phyloP scores from a whole-genome alignment of 306 rosid species.

The Cicer cuneatum region DNA sequence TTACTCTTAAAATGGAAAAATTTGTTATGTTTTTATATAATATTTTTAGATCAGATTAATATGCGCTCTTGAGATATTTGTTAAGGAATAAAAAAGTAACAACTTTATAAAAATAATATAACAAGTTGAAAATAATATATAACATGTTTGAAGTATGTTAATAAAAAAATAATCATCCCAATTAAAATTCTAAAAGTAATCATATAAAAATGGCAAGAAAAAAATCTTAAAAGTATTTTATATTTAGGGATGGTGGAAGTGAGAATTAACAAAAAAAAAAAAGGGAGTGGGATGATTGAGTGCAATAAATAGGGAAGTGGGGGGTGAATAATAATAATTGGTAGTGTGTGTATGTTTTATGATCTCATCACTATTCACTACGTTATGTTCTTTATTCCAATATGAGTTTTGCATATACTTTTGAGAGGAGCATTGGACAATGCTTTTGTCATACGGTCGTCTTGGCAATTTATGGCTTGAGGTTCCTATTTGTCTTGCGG shows the following conservation, averaged over 20 bases:
- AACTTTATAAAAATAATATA: too few relatives aligned
- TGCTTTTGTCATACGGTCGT: slow-evolving; percentile 55
- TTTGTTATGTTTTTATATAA: too few relatives aligned
- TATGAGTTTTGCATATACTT: slow-evolving; percentile 51
- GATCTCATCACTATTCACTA: slow-evolving; percentile 39
- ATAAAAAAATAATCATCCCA: too few relatives aligned
- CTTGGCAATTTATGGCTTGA: slow-evolving; percentile 54
- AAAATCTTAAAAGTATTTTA: too few relatives aligned
- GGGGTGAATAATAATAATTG: slow-evolving; percentile 44
- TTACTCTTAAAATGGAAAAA: too few relatives aligned
- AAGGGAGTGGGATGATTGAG: slow-evolving; percentile 15
- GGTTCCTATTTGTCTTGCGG: slow-evolving; percentile 52
- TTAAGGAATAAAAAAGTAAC: too few relatives aligned
- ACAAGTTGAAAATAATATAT: too few relatives aligned
- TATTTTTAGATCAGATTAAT: background rate
- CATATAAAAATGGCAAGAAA: too few relatives aligned
- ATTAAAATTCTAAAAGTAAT: too few relatives aligned
- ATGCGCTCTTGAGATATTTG: too few relatives aligned
- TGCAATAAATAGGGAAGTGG: slow-evolving; percentile 45
- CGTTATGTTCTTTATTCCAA: slow-evolving; percentile 52
- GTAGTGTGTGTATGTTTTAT: slow-evolving; percentile 40
- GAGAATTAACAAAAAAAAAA: background rate
- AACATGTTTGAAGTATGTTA: too few relatives aligned
- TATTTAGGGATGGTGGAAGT: too few relatives aligned
- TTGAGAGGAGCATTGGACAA: slow-evolving; percentile 49